Conservation (phyloP, 768 basidiomycete species). For the Leccinum variicolor region DNA sequence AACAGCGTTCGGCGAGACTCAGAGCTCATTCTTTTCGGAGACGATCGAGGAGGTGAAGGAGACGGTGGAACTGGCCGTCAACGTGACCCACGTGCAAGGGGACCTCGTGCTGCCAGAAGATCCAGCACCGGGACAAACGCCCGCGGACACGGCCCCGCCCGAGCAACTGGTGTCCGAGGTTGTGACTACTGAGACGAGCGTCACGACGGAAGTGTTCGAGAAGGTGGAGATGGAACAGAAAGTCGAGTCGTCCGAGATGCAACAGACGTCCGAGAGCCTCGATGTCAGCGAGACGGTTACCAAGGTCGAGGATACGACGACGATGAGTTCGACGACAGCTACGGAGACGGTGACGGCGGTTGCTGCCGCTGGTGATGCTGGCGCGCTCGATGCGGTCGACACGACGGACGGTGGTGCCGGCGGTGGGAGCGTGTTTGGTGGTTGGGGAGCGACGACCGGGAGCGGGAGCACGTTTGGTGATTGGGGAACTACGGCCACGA, state of each 20-base stretch:
- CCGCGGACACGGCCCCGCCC: slow-evolving; percentile 26
- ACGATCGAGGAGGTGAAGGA: not conserved
- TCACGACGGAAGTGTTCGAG: not conserved
- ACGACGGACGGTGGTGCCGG: not conserved
- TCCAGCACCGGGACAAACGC: slow-evolving; percentile 17
- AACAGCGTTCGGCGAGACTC: slow-evolving; percentile 13
- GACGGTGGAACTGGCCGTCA: slow-evolving; percentile 6
- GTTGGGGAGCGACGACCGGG: not conserved
- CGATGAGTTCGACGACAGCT: too few species aligned
- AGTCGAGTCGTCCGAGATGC: slow-evolving; percentile 5
- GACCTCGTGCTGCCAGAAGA: slow-evolving; percentile 1
- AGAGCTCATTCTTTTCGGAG: slow-evolving; percentile 1
- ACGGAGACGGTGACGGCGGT: too few species aligned
- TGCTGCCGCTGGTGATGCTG: not conserved
- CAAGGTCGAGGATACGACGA: not conserved
- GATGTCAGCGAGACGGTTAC: not conserved
- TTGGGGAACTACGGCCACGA: not conserved
- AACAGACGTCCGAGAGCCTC: slow-evolving; percentile 4
- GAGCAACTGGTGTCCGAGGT: slow-evolving; percentile 10
- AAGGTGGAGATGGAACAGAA: slow-evolving; percentile 1
- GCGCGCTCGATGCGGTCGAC: not conserved
- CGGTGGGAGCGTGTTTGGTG: not conserved
- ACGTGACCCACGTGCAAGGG: slow-evolving; percentile 9
- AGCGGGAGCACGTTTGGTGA: not conserved
- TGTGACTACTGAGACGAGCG: not conserved